These are phyloP conservation scores for Aspergillus fijiensis DNA, from an alignment of 2,329 filamentous ascomycete genomes.

Conservation along the genomic window DNA sequence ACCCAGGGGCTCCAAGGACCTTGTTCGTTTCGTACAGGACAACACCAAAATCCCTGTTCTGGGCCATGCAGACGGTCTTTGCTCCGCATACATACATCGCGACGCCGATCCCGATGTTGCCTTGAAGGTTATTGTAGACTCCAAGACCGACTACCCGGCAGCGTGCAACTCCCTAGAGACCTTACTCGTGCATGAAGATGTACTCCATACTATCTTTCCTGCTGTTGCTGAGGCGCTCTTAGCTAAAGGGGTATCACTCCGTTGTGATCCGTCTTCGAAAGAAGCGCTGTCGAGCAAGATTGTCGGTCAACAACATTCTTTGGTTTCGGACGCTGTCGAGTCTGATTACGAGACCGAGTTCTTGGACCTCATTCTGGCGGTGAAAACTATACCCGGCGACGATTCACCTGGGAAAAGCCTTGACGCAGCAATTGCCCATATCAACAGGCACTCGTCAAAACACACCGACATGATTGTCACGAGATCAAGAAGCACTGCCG, in stretches of 20 bases:
- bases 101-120: constrained; percentile 74
- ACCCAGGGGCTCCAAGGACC: constrained; percentile 83
- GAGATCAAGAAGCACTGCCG: constrained; percentile 63
- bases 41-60: constrained; percentile 93
- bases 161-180: constrained; percentile 96
- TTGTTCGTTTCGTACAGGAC: constrained; percentile 85
- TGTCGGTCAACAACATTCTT: constrained; percentile 41
- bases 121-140: constrained; percentile 76
- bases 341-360: constrained; percentile 87
- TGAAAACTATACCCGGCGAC: constrained; percentile 67
- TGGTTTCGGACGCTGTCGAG: constrained; percentile 65
- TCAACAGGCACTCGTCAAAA: constrained; percentile 87
- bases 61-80: constrained; percentile 92
- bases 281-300: constrained; percentile 57
- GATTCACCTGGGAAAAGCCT: constrained; percentile 35
- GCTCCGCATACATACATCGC: constrained; percentile 77
- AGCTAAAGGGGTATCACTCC: constrained; percentile 74
- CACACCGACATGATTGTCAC: constrained; percentile 94
- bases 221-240: constrained; percentile 71
- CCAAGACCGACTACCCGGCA: constrained; percentile 91
- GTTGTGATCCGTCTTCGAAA: constrained; percentile 72
- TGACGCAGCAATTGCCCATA: constrained; percentile 75
- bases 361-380: constrained; percentile 76
- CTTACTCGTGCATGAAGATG: constrained; percentile 75
- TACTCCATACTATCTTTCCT: constrained; percentile 67